Evolutionary conservation across 768 basidiomycete genomes (phyloP).

Genomic region (Chalciporus sphaerocephalus): DNA sequence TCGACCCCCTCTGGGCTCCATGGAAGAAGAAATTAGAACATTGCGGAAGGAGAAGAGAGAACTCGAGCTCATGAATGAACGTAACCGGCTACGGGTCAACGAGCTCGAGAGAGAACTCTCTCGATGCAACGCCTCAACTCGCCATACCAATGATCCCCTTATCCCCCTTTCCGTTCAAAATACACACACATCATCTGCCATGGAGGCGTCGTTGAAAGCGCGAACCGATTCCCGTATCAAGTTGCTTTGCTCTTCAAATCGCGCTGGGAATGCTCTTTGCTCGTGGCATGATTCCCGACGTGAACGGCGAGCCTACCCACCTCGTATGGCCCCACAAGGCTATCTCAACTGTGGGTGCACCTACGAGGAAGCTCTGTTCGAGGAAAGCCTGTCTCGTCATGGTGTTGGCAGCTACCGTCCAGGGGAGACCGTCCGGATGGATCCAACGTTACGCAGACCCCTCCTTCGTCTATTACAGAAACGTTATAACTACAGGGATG

Average conservation of each 20-base stretch:
- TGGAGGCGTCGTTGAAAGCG: slow-evolving; percentile 59
- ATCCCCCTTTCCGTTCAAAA: slow-evolving; percentile 18
- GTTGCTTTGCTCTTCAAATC: slow-evolving; percentile 75
- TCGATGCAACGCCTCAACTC: slow-evolving; percentile 23
- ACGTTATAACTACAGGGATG: slow-evolving; percentile 77
- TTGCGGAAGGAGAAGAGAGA: slow-evolving; percentile 59
- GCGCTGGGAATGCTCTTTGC: slow-evolving; percentile 84
- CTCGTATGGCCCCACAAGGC: slow-evolving; percentile 74
- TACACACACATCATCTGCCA: slow-evolving; percentile 38
- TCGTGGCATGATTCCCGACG: slow-evolving; percentile 88
- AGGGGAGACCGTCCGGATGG: slow-evolving; percentile 84
- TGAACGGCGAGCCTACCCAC: slow-evolving; percentile 72
- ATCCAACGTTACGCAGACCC: slow-evolving; percentile 79
- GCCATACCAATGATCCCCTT: slow-evolving; percentile 15
- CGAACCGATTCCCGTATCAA: slow-evolving; percentile 71
- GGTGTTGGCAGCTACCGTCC: slow-evolving; percentile 78
- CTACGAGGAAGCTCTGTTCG: slow-evolving; percentile 79
- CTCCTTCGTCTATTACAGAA: slow-evolving; percentile 66
- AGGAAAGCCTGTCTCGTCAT: slow-evolving; percentile 77
- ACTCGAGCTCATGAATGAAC: slow-evolving; percentile 57
- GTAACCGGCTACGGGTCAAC: slow-evolving; percentile 43
- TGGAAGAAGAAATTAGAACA: slow-evolving; percentile 49
- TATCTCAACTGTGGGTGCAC: slow-evolving; percentile 85
- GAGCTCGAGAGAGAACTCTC: slow-evolving; percentile 47
- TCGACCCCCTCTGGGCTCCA: slow-evolving; percentile 14